Evolutionary conservation across 306 rosid genomes (phyloP), one percentile per base, ranked within the genome.

Genomic region (Corylus americana): DNA sequence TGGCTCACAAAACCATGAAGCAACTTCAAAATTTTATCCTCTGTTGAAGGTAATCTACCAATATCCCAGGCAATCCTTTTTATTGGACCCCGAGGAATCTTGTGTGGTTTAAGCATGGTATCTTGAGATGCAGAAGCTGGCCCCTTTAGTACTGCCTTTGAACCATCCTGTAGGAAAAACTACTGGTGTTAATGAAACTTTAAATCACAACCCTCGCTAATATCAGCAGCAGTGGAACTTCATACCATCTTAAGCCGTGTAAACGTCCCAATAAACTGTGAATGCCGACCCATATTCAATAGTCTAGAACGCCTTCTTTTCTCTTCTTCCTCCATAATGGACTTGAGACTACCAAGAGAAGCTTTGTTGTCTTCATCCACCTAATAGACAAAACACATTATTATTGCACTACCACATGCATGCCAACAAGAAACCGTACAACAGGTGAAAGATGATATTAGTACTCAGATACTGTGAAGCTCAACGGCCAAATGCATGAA

Each of bases 1-100:
- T 95, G 98, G 80, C 76, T 83, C 66, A 90, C 76, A 85, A 92
- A 95, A 79, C 91, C 95, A 64, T 86, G 89, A 76, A 95, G 98
- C 83, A 87, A 80, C 85, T 85, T 90, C 87, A 92, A 83, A 77
- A 91, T 86, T 73, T 92, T 86, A 75, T 84, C 90, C 78, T 86
- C 87, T 49, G 89, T 83, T 55, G 94, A 83, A 78, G 91, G 92
- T 75, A 92, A 85, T 83, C 77, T 87, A 77, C 91, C 92, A 78
- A 87, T 87, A 84, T 92, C 94, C 98, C 98, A 94, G 45, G 93
- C 95, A 91, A 92, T 90, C 76, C 79, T 90, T 85, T 94, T 92
- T n/a, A 81, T 73, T 20, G 86, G 91, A 77, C 95, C 97, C 3
- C 92, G 82, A 27, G 55, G 72, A 73, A 84, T 75, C 70, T 84